Percentiles rank a stretch among this genome's conserved stretches.
Evolutionary conservation across 2,329 filamentous ascomycete genomes (phyloP).

Genomic region (Orbilia brochopaga): DNA sequence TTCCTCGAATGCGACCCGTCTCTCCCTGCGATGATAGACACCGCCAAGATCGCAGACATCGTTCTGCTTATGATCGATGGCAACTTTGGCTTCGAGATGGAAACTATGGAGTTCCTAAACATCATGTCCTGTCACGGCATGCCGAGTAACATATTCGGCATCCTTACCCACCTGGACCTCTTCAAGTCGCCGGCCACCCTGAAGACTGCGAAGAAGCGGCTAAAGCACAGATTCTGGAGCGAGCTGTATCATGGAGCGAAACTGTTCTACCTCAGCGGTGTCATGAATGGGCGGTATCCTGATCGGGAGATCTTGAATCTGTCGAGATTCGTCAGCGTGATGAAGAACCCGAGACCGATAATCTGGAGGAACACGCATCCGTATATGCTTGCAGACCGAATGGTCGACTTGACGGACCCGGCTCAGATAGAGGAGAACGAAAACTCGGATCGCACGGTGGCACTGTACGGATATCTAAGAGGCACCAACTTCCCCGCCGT

Average conservation of each 20-base stretch:
- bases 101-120: conserved; percentile 99
- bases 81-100: conserved; percentile 99
- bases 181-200: conserved; percentile 92
- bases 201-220: conserved; percentile 90
- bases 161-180: conserved; percentile 92
- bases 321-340: conserved; percentile 92
- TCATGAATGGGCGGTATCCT: conserved; percentile 94
- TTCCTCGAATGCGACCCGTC: conserved; percentile 98
- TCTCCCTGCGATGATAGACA: conserved; percentile 93
- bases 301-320: conserved; percentile 96
- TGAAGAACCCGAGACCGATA: conserved; percentile 98
- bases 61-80: conserved; percentile 98
- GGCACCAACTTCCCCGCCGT: conserved; percentile 91
- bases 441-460: conserved; percentile 88
- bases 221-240: conserved; percentile 96
- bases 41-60: conserved; percentile 96
- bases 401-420: conserved; percentile 92
- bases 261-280: conserved; percentile 93
- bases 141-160: conserved; percentile 97
- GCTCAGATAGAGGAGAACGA: conserved; percentile 85
- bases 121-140: conserved; percentile 92
- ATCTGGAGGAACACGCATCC: conserved; percentile 97
- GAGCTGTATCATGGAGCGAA: conserved; percentile 97
- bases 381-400: conserved; percentile 90
- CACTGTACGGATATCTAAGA: conserved; percentile 88